phyloP scores from a whole-genome alignment of 495 filamentous ascomycete species.

The Ramalina peruviana region DNA sequence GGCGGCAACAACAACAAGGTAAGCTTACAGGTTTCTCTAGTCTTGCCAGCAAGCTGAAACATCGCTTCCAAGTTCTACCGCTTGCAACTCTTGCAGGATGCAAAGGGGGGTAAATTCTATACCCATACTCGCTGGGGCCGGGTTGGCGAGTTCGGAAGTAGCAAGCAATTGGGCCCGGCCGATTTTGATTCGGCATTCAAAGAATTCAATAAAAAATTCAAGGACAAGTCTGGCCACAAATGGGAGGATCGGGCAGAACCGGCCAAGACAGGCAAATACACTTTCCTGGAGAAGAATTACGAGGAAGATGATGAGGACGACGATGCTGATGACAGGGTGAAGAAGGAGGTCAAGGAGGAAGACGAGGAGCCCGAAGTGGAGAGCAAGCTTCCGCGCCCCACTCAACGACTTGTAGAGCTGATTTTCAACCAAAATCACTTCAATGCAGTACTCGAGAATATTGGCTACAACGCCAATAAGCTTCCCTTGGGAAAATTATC shows the following conservation, averaged over 20 bases:
- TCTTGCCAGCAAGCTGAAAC: neutral
- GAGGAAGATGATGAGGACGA: constrained; percentile 53
- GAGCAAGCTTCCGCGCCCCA: constrained; percentile 39
- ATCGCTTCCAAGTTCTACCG: constrained; percentile 9
- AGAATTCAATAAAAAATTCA: constrained; percentile 63
- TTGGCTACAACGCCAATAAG: constrained; percentile 67
- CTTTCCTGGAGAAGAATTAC: constrained; percentile 60
- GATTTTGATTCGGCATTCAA: constrained; percentile 31
- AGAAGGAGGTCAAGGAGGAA: constrained; percentile 2
- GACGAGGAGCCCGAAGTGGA: constrained; percentile 6
- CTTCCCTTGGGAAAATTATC: constrained; percentile 73
- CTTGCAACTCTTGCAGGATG: constrained; percentile 10
- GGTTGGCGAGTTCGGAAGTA: constrained; percentile 59
- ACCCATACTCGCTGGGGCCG: constrained; percentile 68
- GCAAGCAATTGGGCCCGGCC: constrained; percentile 29
- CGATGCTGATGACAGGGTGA: constrained; percentile 17
- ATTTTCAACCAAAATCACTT: constrained; percentile 72
- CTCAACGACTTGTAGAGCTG: constrained; percentile 57
- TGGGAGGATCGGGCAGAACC: constrained; percentile 47
- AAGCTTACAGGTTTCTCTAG: constrained; percentile 43
- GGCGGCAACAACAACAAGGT: constrained; percentile 59
- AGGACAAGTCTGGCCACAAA: constrained; percentile 52
- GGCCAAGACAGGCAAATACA: constrained; percentile 50
- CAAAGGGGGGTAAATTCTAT: constrained; percentile 21
- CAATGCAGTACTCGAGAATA: constrained; percentile 43